Conservation (phyloP, 2,329 filamentous ascomycete species). For the Phoma sp. region DNA sequence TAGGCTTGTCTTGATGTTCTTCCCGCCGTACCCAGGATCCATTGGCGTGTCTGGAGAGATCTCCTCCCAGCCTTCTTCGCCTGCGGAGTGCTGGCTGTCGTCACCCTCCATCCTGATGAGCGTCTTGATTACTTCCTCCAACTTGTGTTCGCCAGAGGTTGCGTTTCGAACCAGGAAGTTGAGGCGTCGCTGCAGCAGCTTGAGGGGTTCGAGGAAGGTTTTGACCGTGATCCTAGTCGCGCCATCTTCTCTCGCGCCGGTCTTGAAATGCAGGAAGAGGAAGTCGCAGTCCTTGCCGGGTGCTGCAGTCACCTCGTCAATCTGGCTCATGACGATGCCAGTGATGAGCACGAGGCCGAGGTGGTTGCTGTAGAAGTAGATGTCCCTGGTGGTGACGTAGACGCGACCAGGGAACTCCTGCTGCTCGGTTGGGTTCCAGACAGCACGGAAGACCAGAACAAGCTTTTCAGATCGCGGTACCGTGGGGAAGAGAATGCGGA, state of each 20-base stretch:
- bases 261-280: conserved; percentile 81
- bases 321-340: conserved; percentile 73
- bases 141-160: conserved; percentile 71
- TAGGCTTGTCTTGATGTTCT: conserved; percentile 63
- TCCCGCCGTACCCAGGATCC: conserved; percentile 58
- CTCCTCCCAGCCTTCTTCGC: conserved; percentile 91
- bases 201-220: conserved; percentile 87
- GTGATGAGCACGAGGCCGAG: conserved; percentile 89
- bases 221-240: conserved; percentile 84
- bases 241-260: conserved; percentile 65
- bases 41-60: conserved; percentile 66
- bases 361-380: conserved; percentile 97
- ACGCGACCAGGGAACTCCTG: conserved; percentile 83
- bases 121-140: conserved; percentile 73
- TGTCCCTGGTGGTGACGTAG: conserved; percentile 83
- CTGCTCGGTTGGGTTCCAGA: conserved; percentile 79
- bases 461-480: conserved; percentile 80
- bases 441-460: conserved; percentile 89
- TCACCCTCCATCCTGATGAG: conserved; percentile 77
- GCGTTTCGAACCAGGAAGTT: conserved; percentile 86
- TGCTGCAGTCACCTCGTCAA: conserved; percentile 88
- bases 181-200: conserved; percentile 79
- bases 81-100: conserved; percentile 65
- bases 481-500: conserved; percentile 86
- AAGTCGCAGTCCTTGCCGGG: conserved; percentile 93